These are phyloP conservation scores for Rhodomyrtus tomentosa DNA, from an alignment of 345 rosid species.

Conservation along the genomic window DNA sequence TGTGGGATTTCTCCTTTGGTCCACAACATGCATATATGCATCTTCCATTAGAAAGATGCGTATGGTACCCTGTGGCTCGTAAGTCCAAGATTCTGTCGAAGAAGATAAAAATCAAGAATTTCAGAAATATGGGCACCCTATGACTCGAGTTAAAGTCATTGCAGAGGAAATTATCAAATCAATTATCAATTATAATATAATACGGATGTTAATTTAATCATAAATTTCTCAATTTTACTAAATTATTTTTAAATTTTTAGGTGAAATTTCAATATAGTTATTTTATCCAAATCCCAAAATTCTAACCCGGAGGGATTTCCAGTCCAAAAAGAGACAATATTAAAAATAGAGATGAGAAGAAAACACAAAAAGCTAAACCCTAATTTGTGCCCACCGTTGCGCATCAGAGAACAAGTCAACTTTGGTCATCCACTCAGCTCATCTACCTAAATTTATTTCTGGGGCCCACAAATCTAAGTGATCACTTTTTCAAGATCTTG, in stretches of 20 bases:
- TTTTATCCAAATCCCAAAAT: background rate
- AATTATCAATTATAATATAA: background rate
- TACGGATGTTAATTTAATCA: background rate
- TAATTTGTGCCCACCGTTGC: background rate
- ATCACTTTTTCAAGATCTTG: background rate
- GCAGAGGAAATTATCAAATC: background rate
- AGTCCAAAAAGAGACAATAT: background rate
- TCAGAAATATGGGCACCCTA: background rate
- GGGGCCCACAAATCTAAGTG: background rate
- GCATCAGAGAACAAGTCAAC: background rate
- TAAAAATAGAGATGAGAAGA: background rate
- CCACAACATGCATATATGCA: background rate
- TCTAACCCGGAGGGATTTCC: background rate
- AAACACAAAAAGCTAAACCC: background rate
- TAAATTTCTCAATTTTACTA: background rate
- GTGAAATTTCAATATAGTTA: background rate
- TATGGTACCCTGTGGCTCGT: background rate
- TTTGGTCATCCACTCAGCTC: background rate
- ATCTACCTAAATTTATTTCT: background rate
- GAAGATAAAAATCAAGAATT: background rate
- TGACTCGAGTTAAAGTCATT: background rate
- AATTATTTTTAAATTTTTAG: background rate
- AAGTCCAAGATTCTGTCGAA: background rate
- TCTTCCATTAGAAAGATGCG: background rate
- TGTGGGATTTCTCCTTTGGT: background rate